Evolutionary conservation across 768 basidiomycete genomes (phyloP).

Genomic region (Suillus placidus): DNA sequence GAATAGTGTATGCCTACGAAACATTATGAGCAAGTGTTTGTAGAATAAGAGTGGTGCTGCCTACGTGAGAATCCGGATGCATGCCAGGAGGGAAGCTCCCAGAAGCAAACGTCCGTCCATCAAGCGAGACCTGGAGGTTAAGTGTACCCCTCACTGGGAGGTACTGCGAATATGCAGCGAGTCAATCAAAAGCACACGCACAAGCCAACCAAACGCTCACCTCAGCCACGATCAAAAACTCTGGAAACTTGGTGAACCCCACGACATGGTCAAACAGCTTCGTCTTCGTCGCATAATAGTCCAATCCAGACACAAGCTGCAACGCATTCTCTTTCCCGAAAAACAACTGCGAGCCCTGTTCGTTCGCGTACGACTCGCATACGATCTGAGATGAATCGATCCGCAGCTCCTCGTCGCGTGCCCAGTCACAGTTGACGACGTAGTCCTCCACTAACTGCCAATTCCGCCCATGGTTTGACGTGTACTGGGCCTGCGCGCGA

Average conservation of each 20-base stretch:
- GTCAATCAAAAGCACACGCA: conserved; percentile 17
- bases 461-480: conserved; percentile 70
- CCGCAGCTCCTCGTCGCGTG: conserved; percentile 72
- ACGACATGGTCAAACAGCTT: conserved; percentile 86
- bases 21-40: neutral
- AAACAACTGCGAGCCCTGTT: conserved; percentile 73
- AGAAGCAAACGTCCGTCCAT: conserved; percentile 81
- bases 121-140: conserved; percentile 88
- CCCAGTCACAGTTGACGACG: conserved; percentile 91
- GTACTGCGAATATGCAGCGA: conserved; percentile 40
- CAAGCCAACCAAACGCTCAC: conserved; percentile 43
- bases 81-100: conserved; percentile 91
- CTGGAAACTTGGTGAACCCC: conserved; percentile 95
- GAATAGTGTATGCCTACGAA: conserved; percentile 81
- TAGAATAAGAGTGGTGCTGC: conserved; percentile 28
- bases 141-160: conserved; percentile 58
- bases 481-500: conserved; percentile 73
- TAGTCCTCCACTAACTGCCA: conserved; percentile 85
- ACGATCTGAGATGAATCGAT: conserved; percentile 88
- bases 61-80: conserved; percentile 86
- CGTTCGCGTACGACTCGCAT: conserved; percentile 85
- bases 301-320: conserved; percentile 74
- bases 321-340: conserved; percentile 60
- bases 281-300: conserved; percentile 70
- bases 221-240: conserved; percentile 95